Evolutionary conservation across 1,284 basidiomycete species (phyloP), one percentile per base, ranked within the genome.

Genomic region (Ceratobasidium sp.): DNA sequence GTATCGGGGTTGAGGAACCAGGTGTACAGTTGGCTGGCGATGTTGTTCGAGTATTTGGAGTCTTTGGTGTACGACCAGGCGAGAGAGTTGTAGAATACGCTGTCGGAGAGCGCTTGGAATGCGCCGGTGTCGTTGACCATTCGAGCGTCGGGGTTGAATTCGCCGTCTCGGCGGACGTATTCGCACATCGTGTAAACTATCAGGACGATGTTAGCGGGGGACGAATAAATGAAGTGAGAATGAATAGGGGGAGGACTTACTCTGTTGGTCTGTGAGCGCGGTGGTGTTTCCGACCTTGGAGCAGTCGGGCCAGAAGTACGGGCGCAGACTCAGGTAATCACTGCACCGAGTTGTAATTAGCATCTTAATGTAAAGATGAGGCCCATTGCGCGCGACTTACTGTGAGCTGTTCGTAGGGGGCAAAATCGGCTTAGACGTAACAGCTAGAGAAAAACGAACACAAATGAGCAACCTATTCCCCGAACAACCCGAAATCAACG

Each of bases 71-170:
- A 76, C 17, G 79, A 81, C 81, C 81, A 86, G 0, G 84, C 81
- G 44, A 85, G 78, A 5, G 83, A 75, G 73, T 84, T 84, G 80
- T 82, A 83, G 61, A 84, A 81, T 33, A 84, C 79, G 46, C 83
- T 82, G 77, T 84, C 81, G 33, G 82, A 78, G 78, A 84, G 80
- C 69, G 80, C 80, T 54, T 82, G 81, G 78, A 84, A 82, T 64
- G 81, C 81, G 23, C 80, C 81, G 7, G 82, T 81, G 70, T 83
- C 81, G 79, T 83, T 82, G 71, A 84, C 79, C n/a, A 80, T 77
- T 38, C 82, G 80, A 0, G 83, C 82, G 61, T 85, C 85, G n/a
- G 84, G 84, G 78, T 84, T 84, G 77, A 84, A 81, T 42, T 80
- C 56, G 46, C 84, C 84, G 77, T 86, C 85, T 5, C 57, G 77